Conservation (phyloP, 345 rosid species). For the Hirschfeldia incana region DNA sequence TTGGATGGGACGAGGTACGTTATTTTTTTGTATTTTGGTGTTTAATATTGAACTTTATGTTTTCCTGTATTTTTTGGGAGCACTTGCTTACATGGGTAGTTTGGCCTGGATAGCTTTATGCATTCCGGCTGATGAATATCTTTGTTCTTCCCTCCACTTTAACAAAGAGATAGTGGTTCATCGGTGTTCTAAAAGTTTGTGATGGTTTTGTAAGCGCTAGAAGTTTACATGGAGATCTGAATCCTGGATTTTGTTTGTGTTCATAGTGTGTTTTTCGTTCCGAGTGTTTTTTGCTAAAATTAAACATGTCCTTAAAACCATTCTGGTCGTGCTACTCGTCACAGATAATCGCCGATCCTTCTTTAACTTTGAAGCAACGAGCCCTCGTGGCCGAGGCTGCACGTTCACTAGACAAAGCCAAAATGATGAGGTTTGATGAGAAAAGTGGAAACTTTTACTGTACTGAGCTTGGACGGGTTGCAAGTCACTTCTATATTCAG, state of each 20-base stretch:
- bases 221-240: constrained; percentile 21
- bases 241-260: constrained; percentile 1
- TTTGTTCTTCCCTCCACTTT: constrained; percentile 2
- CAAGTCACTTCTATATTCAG: constrained; percentile 97
- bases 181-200: constrained; percentile 5
- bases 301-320: constrained; percentile 13
- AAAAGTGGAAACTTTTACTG: constrained; percentile 98
- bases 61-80: constrained; percentile 7
- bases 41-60: constrained; percentile 2
- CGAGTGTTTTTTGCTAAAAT: constrained; percentile 8
- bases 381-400: constrained; percentile 95
- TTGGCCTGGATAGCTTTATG: background rate
- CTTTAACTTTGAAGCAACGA: constrained; percentile 78
- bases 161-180: background rate
- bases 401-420: constrained; percentile 93
- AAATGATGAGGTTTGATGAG: constrained; percentile 99
- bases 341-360: constrained; percentile 92
- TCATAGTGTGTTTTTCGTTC: background rate
- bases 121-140: constrained; percentile 12
- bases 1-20: constrained; percentile 98
- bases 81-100: constrained; percentile 8
- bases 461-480: constrained; percentile 98
- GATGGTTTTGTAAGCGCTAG: constrained; percentile 18
- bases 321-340: constrained; percentile 30
- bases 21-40: constrained; percentile 17